phyloP scores from a whole-genome alignment of 1,284 basidiomycete species.

The Ustilago hordei region DNA sequence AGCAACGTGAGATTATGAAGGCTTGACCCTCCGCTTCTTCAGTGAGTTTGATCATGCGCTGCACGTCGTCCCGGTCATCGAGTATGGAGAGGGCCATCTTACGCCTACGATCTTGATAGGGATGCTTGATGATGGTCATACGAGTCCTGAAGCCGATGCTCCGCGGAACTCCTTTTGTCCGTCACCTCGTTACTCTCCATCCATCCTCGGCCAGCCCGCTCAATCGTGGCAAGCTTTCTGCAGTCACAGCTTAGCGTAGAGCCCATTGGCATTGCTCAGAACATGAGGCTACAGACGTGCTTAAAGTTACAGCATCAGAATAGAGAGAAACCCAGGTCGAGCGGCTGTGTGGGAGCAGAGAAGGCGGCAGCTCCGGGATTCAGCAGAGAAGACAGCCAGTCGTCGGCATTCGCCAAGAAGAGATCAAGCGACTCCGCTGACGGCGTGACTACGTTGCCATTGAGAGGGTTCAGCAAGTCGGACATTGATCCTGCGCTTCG shows the following conservation, averaged over 20 bases:
- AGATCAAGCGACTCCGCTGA: slow-evolving; percentile 42
- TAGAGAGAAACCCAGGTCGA: slow-evolving; percentile 41
- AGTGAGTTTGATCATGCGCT: too few species aligned
- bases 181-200: too few species aligned
- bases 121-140: too few species aligned
- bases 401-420: slow-evolving; percentile 44
- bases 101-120: too few species aligned
- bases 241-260: not conserved
- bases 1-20: too few species aligned
- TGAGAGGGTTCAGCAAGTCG: slow-evolving; percentile 12
- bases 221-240: too few species aligned
- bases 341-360: slow-evolving; percentile 29
- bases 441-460: slow-evolving; percentile 22
- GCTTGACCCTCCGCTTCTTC: too few species aligned
- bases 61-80: too few species aligned
- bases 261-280: not conserved
- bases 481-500: slow-evolving; percentile 9
- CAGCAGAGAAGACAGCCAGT: slow-evolving; percentile 45
- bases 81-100: too few species aligned
- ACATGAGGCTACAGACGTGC: not conserved
- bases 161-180: too few species aligned
- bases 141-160: too few species aligned
- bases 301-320: slow-evolving; percentile 13
- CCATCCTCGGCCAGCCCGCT: too few species aligned
- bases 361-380: slow-evolving; percentile 41